Evolutionary conservation across 2,329 filamentous ascomycete genomes (phyloP).

Genomic region (Pestalotiopsis sp.): DNA sequence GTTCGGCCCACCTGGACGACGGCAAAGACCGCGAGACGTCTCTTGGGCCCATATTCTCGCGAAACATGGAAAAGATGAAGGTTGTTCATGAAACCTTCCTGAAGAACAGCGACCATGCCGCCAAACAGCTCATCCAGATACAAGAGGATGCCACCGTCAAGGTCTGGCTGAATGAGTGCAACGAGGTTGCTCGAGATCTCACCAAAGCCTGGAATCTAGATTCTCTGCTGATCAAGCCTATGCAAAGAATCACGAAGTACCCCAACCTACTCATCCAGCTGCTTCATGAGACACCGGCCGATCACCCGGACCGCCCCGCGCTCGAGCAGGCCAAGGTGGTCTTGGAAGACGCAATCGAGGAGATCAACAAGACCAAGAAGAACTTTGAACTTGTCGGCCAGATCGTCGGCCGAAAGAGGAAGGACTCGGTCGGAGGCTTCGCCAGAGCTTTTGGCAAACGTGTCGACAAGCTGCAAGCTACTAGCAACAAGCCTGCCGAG

Average conservation of each 20-base stretch:
- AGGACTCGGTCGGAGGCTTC: constrained; percentile 82
- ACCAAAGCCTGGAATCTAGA: constrained; percentile 95
- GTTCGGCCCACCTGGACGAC: constrained; percentile 48
- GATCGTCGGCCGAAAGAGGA: constrained; percentile 82
- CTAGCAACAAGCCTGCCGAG: constrained; percentile 64
- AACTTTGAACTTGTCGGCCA: constrained; percentile 91
- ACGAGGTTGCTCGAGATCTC: constrained; percentile 87
- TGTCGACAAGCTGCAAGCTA: constrained; percentile 78
- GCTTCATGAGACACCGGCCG: constrained; percentile 74
- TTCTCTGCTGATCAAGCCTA: constrained; percentile 94
- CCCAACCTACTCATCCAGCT: constrained; percentile 82
- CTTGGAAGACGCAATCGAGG: constrained; percentile 70
- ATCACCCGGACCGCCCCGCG: constrained; percentile 79
- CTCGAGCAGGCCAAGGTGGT: constrained; percentile 57
- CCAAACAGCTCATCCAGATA: constrained; percentile 63
- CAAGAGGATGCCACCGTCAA: constrained; percentile 65
- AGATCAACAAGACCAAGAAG: constrained; percentile 96
- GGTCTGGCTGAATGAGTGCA: constrained; percentile 93
- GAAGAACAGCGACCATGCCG: constrained; percentile 64
- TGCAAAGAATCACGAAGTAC: constrained; percentile 93
- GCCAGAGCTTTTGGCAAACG: constrained; percentile 89
- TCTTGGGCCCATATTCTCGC: constrained; percentile 56
- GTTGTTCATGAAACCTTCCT: constrained; percentile 63
- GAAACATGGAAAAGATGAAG: constrained; percentile 64
- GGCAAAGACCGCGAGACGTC: constrained; percentile 54